Percentiles rank a stretch among this genome's conserved stretches.
Conservation (phyloP, 306 rosid genomes). For the Abrus precatorius region DNA sequence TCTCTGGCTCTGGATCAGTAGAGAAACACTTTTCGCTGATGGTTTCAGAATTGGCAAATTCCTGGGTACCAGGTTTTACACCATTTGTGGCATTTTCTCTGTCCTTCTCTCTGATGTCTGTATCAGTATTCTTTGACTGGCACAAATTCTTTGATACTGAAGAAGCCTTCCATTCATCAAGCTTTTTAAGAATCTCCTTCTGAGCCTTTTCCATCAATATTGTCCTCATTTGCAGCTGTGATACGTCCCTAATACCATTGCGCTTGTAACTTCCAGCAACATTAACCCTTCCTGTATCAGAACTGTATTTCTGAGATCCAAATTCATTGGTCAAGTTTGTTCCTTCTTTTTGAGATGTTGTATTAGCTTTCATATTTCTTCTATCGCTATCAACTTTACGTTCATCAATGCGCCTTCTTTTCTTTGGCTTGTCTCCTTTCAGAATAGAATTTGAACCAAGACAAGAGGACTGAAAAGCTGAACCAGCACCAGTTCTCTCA, state of each 20-base stretch:
- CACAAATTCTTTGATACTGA: conserved; percentile 44
- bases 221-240: conserved; percentile 57
- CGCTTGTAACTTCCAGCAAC: conserved; percentile 51
- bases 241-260: conserved; percentile 51
- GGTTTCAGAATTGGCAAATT: conserved; percentile 47
- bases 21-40: conserved; percentile 33
- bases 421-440: conserved; percentile 57
- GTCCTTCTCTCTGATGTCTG: conserved; percentile 49
- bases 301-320: conserved; percentile 56
- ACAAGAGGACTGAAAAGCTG: conserved; percentile 46
- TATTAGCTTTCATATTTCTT: conserved; percentile 36
- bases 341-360: conserved; percentile 50
- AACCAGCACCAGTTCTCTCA: conserved; percentile 51
- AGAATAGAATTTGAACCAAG: conserved; percentile 48
- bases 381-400: conserved; percentile 41
- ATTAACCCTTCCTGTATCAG: conserved; percentile 53
- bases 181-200: conserved; percentile 65
- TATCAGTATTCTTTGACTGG: conserved; percentile 38
- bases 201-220: conserved; percentile 65
- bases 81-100: conserved; percentile 49
- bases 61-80: conserved; percentile 43
- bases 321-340: conserved; percentile 41
- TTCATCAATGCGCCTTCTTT: conserved; percentile 49
- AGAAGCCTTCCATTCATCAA: conserved; percentile 58
- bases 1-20: conserved; percentile 45